Conservation (phyloP, 1,284 basidiomycete species). For the Cutaneotrichosporon spelunceum region DNA sequence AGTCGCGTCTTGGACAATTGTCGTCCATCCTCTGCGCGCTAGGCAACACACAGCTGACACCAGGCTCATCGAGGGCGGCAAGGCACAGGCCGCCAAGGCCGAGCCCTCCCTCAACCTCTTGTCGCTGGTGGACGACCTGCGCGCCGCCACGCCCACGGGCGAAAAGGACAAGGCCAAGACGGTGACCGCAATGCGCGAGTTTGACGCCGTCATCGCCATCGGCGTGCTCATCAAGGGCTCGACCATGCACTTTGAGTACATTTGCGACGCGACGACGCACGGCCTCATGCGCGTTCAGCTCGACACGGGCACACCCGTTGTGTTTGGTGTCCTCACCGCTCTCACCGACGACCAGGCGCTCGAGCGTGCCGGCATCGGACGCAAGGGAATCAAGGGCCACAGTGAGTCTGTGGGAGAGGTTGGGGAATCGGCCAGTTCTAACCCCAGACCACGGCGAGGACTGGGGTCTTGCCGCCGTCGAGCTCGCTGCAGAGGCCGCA, state of each 20-base stretch:
- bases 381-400: constrained; percentile 49
- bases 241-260: constrained; percentile 99
- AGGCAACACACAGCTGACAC: constrained; percentile 1
- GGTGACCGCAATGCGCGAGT: constrained; percentile 66
- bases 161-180: constrained; percentile 36
- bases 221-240: constrained; percentile 96
- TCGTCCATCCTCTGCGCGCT: no score
- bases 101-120: constrained; percentile 51
- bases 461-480: constrained; percentile 92
- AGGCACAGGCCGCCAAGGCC: constrained; percentile 45
- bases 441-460: constrained; percentile 67
- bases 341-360: constrained; percentile 92
- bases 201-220: constrained; percentile 93
- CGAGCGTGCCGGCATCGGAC: constrained; percentile 75
- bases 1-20: no score
- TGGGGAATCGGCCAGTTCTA: neutral
- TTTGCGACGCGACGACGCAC: constrained; percentile 85
- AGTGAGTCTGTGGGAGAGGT: constrained; percentile 38
- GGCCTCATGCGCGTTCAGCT: constrained; percentile 91
- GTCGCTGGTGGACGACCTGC: constrained; percentile 69
- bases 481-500: constrained; percentile 72
- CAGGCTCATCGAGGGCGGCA: constrained; percentile 50
- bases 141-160: constrained; percentile 51
- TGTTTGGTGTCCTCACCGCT: constrained; percentile 93
- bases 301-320: constrained; percentile 89